Conservation (phyloP, 2,329 filamentous ascomycete genomes). For the Fusarium albosuccineum region DNA sequence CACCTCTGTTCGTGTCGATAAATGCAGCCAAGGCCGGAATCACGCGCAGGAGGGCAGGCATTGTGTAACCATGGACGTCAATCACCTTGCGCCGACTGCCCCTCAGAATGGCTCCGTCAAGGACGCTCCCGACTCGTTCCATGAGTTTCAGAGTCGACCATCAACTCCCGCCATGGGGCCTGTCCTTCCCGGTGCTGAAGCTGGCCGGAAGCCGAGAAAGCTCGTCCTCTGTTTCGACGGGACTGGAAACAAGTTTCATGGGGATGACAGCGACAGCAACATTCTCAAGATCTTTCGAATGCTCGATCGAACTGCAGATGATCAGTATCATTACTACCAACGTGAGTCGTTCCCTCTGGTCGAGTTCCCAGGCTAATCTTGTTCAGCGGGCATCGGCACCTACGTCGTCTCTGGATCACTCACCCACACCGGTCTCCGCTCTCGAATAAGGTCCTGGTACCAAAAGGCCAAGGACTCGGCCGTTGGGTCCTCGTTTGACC, state of each 20-base stretch:
- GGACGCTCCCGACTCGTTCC: slow-evolving; percentile 24
- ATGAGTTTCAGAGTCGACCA: slow-evolving; percentile 41
- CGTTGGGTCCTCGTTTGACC: slow-evolving; percentile 82
- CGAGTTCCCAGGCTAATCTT: slow-evolving; percentile 6
- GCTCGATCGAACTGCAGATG: slow-evolving; percentile 71
- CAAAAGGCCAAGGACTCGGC: slow-evolving; percentile 83
- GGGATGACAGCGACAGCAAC: slow-evolving; percentile 73
- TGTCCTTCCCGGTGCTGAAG: slow-evolving; percentile 20
- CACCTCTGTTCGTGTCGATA: not conserved
- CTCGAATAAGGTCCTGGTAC: slow-evolving; percentile 75
- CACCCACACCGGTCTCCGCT: slow-evolving; percentile 67
- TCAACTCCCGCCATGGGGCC: slow-evolving; percentile 39
- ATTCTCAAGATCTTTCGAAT: slow-evolving; percentile 80
- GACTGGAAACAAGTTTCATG: slow-evolving; percentile 73
- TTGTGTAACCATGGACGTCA: slow-evolving; percentile 42
- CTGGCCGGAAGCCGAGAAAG: slow-evolving; percentile 54
- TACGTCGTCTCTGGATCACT: slow-evolving; percentile 74
- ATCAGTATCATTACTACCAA: slow-evolving; percentile 75
- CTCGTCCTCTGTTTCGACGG: slow-evolving; percentile 74
- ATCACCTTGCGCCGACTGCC: slow-evolving; percentile 40
- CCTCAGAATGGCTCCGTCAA: slow-evolving; percentile 30
- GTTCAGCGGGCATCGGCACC: slow-evolving; percentile 75
- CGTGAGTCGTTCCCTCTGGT: slow-evolving; percentile 55
- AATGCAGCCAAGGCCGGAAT: slow-evolving; percentile 12
- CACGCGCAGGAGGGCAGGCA: slow-evolving; percentile 1